Percentiles rank a stretch among this genome's conserved stretches.
These are phyloP conservation scores for Neocatenulostroma microsporum DNA, from an alignment of 2,329 filamentous ascomycete species.

Conservation along the genomic window DNA sequence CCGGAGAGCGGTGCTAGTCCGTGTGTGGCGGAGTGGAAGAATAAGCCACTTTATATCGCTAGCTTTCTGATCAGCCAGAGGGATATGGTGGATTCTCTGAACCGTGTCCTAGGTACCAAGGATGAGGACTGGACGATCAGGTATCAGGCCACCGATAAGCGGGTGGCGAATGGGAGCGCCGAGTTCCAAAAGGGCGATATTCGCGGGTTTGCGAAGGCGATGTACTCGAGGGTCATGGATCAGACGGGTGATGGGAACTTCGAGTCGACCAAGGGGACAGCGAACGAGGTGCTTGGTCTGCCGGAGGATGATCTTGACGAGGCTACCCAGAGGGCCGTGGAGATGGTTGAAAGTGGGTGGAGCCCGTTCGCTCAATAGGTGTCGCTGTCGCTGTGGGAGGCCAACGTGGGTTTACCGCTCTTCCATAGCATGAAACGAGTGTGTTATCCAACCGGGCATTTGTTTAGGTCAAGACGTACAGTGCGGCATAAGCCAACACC, in stretches of 20 bases:
- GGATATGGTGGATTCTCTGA: conserved; percentile 32
- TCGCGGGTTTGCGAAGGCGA: conserved; percentile 40
- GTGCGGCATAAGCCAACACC: conserved; percentile 12
- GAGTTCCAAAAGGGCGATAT: conserved; percentile 37
- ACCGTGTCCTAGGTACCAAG: conserved; percentile 27
- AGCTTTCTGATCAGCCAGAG: conserved; percentile 31
- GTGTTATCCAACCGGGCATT: no score
- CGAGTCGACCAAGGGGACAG: conserved; percentile 27
- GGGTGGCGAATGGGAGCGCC: conserved; percentile 43
- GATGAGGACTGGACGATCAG: conserved; percentile 31
- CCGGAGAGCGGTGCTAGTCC: conserved; percentile 23
- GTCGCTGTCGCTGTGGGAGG: no score
- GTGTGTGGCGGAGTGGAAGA: conserved; percentile 19
- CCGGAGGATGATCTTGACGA: conserved; percentile 20
- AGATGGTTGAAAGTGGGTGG: conserved; percentile 6
- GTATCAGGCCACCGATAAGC: conserved; percentile 26
- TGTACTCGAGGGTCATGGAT: conserved; percentile 51
- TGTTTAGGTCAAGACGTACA: conserved; percentile 13
- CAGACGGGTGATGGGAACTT: conserved; percentile 25
- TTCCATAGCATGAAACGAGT: no score
- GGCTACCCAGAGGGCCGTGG: conserved; percentile 14
- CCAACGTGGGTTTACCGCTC: no score
- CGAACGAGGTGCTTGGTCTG: conserved; percentile 17
- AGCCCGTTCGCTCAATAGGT: no score
- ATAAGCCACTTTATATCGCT: conserved; percentile 26